Evolutionary conservation across 768 basidiomycete species (phyloP), one percentile per base, ranked within the genome.

Genomic region (Dacryopinax spathularia): DNA sequence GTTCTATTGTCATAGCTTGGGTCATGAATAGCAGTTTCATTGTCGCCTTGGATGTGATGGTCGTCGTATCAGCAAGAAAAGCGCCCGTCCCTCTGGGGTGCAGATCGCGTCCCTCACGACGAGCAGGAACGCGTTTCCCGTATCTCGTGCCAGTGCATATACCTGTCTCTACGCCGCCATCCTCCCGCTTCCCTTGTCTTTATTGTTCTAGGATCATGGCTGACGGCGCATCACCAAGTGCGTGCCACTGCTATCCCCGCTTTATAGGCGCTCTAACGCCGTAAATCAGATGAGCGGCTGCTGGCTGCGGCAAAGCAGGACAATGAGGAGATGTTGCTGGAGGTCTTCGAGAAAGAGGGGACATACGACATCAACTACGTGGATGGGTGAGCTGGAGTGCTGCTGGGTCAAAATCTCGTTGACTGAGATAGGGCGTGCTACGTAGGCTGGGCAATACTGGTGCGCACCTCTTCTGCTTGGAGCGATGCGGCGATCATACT

Each of bases 391-490:
- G 87, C 79, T 43, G 34, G 29, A 64, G 63, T 63, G 39, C 48
- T 44, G 10, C 13, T 48, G 33, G 27, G 18, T 25, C 20, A 60
- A 59, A 29, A 33, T 48, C 16, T 37, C 35, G 62, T 60, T 39
- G 35, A 34, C 20, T 56, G 48, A 56, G 48, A 56, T 13, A 56
- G 15, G 6, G 16, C 34, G 36, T 60, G 29, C 60, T 59, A 4
- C 44, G 60, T 68, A 79, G 75, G 18, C 71, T 90, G 69, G 90
- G 90, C 61, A 89, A 91, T 73, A 91, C 89, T 64, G 85, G 89
- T 89, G 73, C 66, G 81, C 75, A 9, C 59, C 10, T 6, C 34
- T 31, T 29, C 31, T 25, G 31, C 20, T 33, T 5, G 16, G 12
- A 48, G 62, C 7, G 13, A 15, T 15, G 31, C 13, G 16, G 25